phyloP scores from a whole-genome alignment of 1,139 yeast genomes.

The Diutina catenulata region DNA sequence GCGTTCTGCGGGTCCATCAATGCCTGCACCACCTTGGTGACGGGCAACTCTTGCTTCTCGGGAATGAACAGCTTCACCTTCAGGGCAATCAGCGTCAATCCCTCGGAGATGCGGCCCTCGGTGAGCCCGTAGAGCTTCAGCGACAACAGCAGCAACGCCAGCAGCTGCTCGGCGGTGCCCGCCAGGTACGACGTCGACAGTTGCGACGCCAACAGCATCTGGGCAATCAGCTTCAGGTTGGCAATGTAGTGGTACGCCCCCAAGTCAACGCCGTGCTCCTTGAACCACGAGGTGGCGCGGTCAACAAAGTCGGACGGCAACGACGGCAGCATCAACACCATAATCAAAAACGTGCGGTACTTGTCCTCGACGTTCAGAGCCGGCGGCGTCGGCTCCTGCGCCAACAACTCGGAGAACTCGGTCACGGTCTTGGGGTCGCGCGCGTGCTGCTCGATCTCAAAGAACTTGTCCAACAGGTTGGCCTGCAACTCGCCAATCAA shows the following conservation, averaged over 20 bases:
- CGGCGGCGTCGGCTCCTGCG: constrained; percentile 29
- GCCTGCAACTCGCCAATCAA: constrained; percentile 74
- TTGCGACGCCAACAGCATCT: neutral
- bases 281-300: constrained; percentile 55
- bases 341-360: constrained; percentile 73
- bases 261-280: constrained; percentile 32
- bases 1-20: constrained; percentile 74
- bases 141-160: constrained; percentile 67
- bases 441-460: constrained; percentile 81
- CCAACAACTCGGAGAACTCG: constrained; percentile 46
- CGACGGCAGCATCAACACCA: constrained; percentile 46
- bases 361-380: constrained; percentile 62
- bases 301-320: constrained; percentile 50
- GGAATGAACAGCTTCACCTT: constrained; percentile 84
- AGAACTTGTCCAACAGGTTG: constrained; percentile 77
- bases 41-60: constrained; percentile 75
- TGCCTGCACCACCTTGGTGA: constrained; percentile 84
- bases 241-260: constrained; percentile 56
- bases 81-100: constrained; percentile 77
- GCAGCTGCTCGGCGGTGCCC: constrained; percentile 18
- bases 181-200: constrained; percentile 5
- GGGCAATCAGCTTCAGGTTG: constrained; percentile 50
- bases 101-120: constrained; percentile 68
- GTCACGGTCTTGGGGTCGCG: constrained; percentile 49
- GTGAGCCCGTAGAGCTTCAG: constrained; percentile 71